Evolutionary conservation across 257 asterid species (phyloP).

Genomic region (Cinchona pubescens): DNA sequence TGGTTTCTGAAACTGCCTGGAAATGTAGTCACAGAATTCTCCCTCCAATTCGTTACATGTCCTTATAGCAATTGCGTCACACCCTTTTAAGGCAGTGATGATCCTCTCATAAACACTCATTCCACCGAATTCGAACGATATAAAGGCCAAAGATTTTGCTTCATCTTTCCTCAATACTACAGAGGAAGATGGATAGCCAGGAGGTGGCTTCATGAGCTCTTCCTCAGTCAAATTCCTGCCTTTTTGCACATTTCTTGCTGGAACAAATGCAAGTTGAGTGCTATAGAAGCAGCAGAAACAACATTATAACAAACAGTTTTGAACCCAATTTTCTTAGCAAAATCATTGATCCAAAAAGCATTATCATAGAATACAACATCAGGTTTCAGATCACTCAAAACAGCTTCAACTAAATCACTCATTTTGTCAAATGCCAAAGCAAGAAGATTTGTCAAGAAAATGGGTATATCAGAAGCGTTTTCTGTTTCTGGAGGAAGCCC

Average conservation of each 20-base stretch:
- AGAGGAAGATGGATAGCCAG: conserved; percentile 26
- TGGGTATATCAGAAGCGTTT: conserved; percentile 45
- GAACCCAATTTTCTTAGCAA: conserved; percentile 31
- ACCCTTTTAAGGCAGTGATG: not conserved
- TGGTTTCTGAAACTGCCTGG: not conserved
- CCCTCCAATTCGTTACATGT: conserved; percentile 29
- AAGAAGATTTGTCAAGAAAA: conserved; percentile 17
- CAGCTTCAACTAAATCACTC: conserved; percentile 24
- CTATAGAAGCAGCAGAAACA: conserved; percentile 18
- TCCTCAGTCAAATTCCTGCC: conserved; percentile 8
- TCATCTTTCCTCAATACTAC: conserved; percentile 19
- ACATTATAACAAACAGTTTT: conserved; percentile 37
- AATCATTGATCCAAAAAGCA: conserved; percentile 45
- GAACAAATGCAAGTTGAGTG: conserved; percentile 16
- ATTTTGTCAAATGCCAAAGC: conserved; percentile 50
- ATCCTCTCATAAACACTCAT: conserved; percentile 7
- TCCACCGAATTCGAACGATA: not conserved
- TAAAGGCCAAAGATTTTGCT: conserved; percentile 13
- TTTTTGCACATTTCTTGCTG: conserved; percentile 5
- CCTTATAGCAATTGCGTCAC: conserved; percentile 20
- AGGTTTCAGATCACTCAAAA: conserved; percentile 30
- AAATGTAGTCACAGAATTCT: conserved; percentile 13
- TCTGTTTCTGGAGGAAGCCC: too few relatives aligned
- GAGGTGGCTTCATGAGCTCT: conserved; percentile 16
- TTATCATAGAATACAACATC: conserved; percentile 47